Conservation (phyloP, 2,329 filamentous ascomycete species). For the Apiospora saccharicola region DNA sequence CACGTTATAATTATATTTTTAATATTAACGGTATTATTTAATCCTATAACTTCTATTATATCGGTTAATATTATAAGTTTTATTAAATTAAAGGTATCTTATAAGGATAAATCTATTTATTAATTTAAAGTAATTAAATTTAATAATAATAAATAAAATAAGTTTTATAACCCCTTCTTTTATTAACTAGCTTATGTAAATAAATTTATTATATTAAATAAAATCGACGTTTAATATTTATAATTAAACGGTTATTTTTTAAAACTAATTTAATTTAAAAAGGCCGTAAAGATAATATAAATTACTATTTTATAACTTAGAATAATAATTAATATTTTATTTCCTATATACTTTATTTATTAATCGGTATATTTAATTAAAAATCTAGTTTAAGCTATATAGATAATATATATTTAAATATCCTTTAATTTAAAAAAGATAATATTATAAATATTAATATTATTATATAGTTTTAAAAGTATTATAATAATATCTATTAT, state of each 20-base stretch:
- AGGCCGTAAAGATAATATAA: not conserved
- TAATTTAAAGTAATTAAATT: too few species aligned
- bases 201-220: not conserved
- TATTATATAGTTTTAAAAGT: not conserved
- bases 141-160: too few species aligned
- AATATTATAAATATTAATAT: not conserved
- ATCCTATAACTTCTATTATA: not conserved
- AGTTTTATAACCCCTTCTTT: not conserved
- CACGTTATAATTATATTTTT: constrained; percentile 22
- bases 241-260: not conserved
- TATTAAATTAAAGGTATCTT: not conserved
- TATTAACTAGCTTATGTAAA: not conserved
- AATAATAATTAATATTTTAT: not conserved
- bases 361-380: not conserved
- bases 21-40: not conserved
- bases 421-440: not conserved
- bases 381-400: not conserved
- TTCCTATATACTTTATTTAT: not conserved
- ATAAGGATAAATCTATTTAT: not conserved
- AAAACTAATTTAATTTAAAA: too few species aligned
- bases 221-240: not conserved
- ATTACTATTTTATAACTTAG: not conserved
- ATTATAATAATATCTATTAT: not conserved
- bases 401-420: not conserved
- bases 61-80: not conserved